Evolutionary conservation across 2,329 filamentous ascomycete genomes (phyloP), one percentile per base, ranked within the genome.

Genomic region (Colletotrichum australisinense): DNA sequence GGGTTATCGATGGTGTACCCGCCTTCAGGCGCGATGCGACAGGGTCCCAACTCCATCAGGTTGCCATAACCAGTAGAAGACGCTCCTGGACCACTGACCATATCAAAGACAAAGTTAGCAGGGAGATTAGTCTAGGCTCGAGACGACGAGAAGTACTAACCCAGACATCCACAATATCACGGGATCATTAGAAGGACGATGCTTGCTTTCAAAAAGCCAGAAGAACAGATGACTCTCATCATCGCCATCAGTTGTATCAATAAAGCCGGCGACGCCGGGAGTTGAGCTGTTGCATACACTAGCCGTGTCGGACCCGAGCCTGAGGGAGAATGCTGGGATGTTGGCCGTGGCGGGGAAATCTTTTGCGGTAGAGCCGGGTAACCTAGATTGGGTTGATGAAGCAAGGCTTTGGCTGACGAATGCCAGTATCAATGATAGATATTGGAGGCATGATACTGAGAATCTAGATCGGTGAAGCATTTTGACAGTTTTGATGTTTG

Each of bases 121-220:
- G 16, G 1, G 32, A 35, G 32, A 5, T 12, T 35, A 12, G 32
- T 35, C 1, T 12, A 5, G 32, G 32, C 32, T 35, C 19, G 7
- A 4, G 19, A 49, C 42, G 19, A n/a, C 19, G 8, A 19, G 7
- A 49, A 55, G 14, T 3, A 55, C 62, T 14, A 4, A 64, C 62
- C 62, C 62, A 22, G 42, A 30, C 62, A 64, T 64, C 66, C 66
- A 68, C 1, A 68, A 46, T 38, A 68, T 57, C 3, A 63, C 24
- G 9, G 66, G 57, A 22, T 68, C 66, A 26, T 57, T 28, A 1
- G n/a, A 32, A 19, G 46, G 19, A 26, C 53, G 26, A 22, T 55
- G 35, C 46, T 68, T 68, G 30, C 42, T 55, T 11, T 63, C 66
- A 24, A 62, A 60, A 8, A 68, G 66, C 66, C 66, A 68, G 30